phyloP scores from a whole-genome alignment of 306 rosid species.

The Prinsepia uniflora region DNA sequence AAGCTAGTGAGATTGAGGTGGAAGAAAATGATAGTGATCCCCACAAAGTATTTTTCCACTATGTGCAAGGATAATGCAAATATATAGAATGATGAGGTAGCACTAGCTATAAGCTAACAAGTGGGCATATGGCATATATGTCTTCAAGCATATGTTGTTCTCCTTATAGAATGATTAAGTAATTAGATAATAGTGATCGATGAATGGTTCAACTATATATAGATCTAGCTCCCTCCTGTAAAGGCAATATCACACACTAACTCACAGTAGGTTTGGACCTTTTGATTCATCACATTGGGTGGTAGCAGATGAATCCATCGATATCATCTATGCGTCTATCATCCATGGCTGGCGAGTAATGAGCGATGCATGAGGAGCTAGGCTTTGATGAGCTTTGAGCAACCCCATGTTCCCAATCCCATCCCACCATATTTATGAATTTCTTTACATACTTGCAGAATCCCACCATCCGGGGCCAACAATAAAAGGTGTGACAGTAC shows the following conservation, averaged over 20 bases:
- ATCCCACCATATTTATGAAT: neutral
- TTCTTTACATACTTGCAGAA: neutral
- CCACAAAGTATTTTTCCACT: slow-evolving; percentile 49
- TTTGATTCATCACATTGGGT: slow-evolving; percentile 8
- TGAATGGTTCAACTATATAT: slow-evolving; percentile 14
- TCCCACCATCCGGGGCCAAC: slow-evolving; percentile 35
- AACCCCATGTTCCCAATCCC: slow-evolving; percentile 18
- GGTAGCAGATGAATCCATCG: neutral
- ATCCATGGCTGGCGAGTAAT: neutral
- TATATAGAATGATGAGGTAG: slow-evolving; percentile 16
- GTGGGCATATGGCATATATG: slow-evolving; percentile 32
- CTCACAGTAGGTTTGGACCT: slow-evolving; percentile 22
- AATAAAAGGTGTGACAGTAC: neutral
- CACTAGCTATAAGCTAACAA: slow-evolving; percentile 24
- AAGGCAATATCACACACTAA: slow-evolving; percentile 16
- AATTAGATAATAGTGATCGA: neutral
- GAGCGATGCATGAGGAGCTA: no score
- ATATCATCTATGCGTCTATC: no score
- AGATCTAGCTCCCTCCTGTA: slow-evolving; percentile 15
- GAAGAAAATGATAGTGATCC: slow-evolving; percentile 20
- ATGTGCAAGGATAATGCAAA: slow-evolving; percentile 36
- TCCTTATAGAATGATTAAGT: slow-evolving; percentile 13
- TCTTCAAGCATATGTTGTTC: slow-evolving; percentile 31
- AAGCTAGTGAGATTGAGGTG: neutral
- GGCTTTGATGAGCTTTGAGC: slow-evolving; percentile 11